Base-by-base conservation (phyloP, 1,284 basidiomycete genomes). In the Puccinia novopanici region DNA sequence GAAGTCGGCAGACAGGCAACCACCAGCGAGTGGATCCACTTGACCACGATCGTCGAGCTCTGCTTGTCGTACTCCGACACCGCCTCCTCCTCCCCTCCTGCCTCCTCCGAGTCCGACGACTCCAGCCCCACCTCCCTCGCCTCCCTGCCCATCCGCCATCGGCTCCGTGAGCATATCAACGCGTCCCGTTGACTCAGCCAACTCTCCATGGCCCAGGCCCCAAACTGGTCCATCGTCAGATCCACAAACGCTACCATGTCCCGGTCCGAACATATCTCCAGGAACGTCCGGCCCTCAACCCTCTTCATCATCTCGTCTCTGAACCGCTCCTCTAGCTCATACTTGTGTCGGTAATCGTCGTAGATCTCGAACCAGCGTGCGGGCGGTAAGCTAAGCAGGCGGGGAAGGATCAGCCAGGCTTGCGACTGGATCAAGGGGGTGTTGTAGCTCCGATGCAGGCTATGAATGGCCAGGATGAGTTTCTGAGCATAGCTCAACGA, bases 281-380 rank as follows among this genome's bases (percentile, higher is more conserved):
- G 48, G 34, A 75, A 75, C 0, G 22, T 30, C 13, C 45, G 30
- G 6, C 24, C 22, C 2, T 27, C 57, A 0, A 40, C 17, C 6
- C 15, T 8, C 2, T 48, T 2, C 2, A 61, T 5, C 17, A 75
- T 50, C 8, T 45, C 8, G 13, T 45, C 6, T 6, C 19, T 22
- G n/a, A 50, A 75, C 10, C 48, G 59, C n/a, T 63, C 19, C 1
- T 6, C 42, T 4, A 61, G n/a, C 0, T 45, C n/a, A 34, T 63
- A 75, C 42, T 63, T 42, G 57, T 59, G 42, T 15, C 37, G 27
- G 15, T 59, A 75, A 19, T 59, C 40, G 40, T 75, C 59, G 45
- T 27, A 75, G 55, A 75, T 48, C 61, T 75, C 74, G 22, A n/a
- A 63, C 74, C 74, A 75, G 27, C 19, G 27, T 5, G n/a, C 27